Percentiles rank a stretch among this genome's conserved stretches.
Evolutionary conservation across 495 filamentous ascomycete species (phyloP).

Genomic region (Pyrenopolyporus hunteri): DNA sequence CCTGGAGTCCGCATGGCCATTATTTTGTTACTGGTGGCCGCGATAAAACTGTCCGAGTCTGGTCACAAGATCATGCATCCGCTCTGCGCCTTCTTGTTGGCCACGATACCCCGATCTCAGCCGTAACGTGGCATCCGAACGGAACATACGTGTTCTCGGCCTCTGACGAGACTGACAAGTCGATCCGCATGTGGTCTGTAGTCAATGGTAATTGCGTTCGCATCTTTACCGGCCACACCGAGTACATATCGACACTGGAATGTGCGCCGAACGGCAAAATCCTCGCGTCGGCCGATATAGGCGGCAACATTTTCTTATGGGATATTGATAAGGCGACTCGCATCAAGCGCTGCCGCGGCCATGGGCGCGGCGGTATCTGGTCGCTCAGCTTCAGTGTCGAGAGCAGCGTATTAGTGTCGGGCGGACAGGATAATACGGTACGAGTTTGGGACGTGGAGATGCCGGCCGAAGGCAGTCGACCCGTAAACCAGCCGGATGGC

Average conservation of each 20-base stretch:
- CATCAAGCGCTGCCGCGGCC: conserved; percentile 90
- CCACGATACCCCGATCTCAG: conserved; percentile 87
- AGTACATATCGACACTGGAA: conserved; percentile 79
- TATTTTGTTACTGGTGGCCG: conserved; percentile 89
- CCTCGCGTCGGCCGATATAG: conserved; percentile 84
- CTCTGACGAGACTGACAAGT: conserved; percentile 77
- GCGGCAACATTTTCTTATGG: conserved; percentile 90
- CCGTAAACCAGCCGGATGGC: conserved; percentile 37
- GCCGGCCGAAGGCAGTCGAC: conserved; percentile 54
- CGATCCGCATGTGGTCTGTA: conserved; percentile 97
- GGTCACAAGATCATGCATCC: conserved; percentile 88
- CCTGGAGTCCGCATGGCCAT: conserved; percentile 92
- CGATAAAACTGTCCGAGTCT: conserved; percentile 89
- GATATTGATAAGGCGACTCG: conserved; percentile 81
- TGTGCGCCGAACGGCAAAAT: conserved; percentile 87
- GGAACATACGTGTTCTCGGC: conserved; percentile 90
- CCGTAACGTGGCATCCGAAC: conserved; percentile 89
- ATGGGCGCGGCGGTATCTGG: conserved; percentile 93
- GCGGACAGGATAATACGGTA: conserved; percentile 90
- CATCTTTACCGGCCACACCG: conserved; percentile 89
- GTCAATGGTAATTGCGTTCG: conserved; percentile 81
- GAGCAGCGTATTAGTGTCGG: conserved; percentile 83
- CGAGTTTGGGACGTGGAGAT: conserved; percentile 89
- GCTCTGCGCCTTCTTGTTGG: conserved; percentile 88
- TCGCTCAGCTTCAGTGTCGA: conserved; percentile 90